A percentile compares a stretch with the other conserved stretches of the same genome.
Evolutionary conservation across 1,139 yeast species (phyloP).

Genomic region (Protomyces inundatus): DNA sequence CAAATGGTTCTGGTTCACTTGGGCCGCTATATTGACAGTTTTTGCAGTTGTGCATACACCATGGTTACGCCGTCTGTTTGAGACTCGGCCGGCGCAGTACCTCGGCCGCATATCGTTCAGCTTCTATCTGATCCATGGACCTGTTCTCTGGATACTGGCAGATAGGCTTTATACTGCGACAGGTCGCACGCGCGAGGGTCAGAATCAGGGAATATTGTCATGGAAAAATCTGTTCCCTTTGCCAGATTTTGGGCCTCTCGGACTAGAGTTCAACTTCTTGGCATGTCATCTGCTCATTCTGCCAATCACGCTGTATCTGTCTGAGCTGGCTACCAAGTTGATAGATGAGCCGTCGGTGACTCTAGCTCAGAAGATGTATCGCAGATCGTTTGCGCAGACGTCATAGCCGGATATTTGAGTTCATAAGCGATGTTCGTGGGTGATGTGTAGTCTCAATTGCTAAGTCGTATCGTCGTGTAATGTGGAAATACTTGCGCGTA

Average conservation of each 20-base stretch:
- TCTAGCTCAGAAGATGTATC: not conserved
- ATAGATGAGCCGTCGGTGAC: conserved; percentile 16
- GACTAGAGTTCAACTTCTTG: conserved; percentile 13
- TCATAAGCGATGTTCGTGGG: not conserved
- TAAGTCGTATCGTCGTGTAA: too few species aligned
- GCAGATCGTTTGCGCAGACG: not conserved
- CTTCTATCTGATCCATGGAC: conserved; percentile 21
- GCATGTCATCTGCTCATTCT: conserved; percentile 18
- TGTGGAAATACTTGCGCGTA: too few species aligned
- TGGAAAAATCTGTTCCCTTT: conserved; percentile 14
- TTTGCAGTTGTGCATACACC: not conserved
- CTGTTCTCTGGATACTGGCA: conserved; percentile 14
- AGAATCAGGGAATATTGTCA: conserved; percentile 3
- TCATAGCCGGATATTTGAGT: not conserved
- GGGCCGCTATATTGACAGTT: conserved; percentile 11
- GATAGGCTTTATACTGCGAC: conserved; percentile 19
- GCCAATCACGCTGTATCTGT: conserved; percentile 16
- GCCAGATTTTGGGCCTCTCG: conserved; percentile 17
- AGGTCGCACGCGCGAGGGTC: conserved; percentile 11
- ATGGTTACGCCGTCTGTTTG: conserved; percentile 15
- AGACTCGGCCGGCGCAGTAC: conserved; percentile 6
- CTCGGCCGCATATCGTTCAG: conserved; percentile 22
- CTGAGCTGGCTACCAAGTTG: conserved; percentile 17
- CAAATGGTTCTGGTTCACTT: conserved; percentile 22
- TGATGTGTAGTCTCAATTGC: too few species aligned